Percentiles rank a stretch among this genome's conserved stretches.
Evolutionary conservation across 108 stramenopile species (phyloP).

Genomic region (Ochromonas danica): DNA sequence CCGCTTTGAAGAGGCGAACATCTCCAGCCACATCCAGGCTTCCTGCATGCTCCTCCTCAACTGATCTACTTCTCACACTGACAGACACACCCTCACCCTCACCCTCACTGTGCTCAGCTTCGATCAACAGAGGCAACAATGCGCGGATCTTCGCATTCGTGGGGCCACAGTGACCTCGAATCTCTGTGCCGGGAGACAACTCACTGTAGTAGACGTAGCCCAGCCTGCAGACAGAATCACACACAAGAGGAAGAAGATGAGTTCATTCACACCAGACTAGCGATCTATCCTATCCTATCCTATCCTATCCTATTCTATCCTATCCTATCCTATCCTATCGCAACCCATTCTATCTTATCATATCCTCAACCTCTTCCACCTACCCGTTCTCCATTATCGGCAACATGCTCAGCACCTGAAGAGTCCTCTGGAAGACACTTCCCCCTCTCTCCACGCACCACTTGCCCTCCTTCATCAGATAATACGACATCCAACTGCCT

Average conservation of each 20-base stretch:
- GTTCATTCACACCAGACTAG: conserved; percentile 5
- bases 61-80: conserved; percentile 1
- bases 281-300: not conserved
- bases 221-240: conserved; percentile 13
- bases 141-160: conserved; percentile 13
- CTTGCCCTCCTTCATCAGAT: too few relatives aligned
- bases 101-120: conserved; percentile 13
- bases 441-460: too few relatives aligned
- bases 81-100: conserved; percentile 13
- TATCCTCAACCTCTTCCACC: not conserved
- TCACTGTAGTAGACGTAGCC: conserved; percentile 14
- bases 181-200: conserved; percentile 13
- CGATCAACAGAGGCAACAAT: conserved; percentile 9
- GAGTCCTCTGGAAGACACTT: too few relatives aligned
- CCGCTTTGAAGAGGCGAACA: conserved; percentile 13
- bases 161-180: conserved; percentile 12
- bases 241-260: conserved; percentile 15
- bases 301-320: not conserved
- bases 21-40: conserved; percentile 13
- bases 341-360: too few relatives aligned
- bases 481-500: too few relatives aligned
- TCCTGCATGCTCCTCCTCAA: conserved; percentile 13
- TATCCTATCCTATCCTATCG: too few relatives aligned
- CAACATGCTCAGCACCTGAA: conserved; percentile 14
- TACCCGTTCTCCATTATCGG: too few relatives aligned